Evolutionary conservation across 2,329 filamentous ascomycete genomes (phyloP).

Genomic region (Pleomassaria siparia): DNA sequence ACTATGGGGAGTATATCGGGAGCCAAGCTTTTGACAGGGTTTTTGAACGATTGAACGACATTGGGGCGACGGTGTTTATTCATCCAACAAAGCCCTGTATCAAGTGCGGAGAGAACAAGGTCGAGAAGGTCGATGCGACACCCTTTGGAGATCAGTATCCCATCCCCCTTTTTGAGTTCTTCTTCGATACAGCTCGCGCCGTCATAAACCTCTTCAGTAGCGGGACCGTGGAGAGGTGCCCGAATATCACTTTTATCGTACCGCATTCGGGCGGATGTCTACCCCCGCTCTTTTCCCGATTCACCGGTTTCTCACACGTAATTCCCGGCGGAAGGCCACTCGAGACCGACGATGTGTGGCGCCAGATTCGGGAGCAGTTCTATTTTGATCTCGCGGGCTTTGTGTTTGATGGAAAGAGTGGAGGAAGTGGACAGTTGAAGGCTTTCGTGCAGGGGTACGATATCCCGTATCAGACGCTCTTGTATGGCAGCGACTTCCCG

Average conservation of each 20-base stretch:
- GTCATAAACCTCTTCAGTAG: slow-evolving; percentile 53
- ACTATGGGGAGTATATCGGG: slow-evolving; percentile 56
- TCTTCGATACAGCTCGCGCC: slow-evolving; percentile 56
- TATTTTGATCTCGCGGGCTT: slow-evolving; percentile 58
- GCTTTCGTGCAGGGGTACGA: slow-evolving; percentile 49
- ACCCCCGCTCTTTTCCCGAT: slow-evolving; percentile 49
- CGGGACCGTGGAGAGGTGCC: slow-evolving; percentile 50
- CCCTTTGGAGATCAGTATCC: slow-evolving; percentile 45
- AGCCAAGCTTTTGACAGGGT: slow-evolving; percentile 49
- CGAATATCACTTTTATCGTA: slow-evolving; percentile 52
- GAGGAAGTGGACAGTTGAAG: slow-evolving; percentile 47
- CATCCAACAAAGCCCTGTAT: slow-evolving; percentile 57
- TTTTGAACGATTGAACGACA: slow-evolving; percentile 51
- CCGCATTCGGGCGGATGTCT: slow-evolving; percentile 53
- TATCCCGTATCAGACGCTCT: slow-evolving; percentile 40
- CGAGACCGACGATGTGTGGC: slow-evolving; percentile 28
- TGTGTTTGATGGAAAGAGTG: slow-evolving; percentile 45
- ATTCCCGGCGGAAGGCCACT: slow-evolving; percentile 39
- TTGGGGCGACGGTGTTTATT: slow-evolving; percentile 55
- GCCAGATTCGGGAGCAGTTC: slow-evolving; percentile 45
- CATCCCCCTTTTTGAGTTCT: slow-evolving; percentile 53
- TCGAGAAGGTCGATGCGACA: slow-evolving; percentile 28
- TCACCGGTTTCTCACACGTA: slow-evolving; percentile 44
- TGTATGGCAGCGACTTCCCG: slow-evolving; percentile 59
- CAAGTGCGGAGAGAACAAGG: slow-evolving; percentile 10